These are phyloP conservation scores for Oenanthe javanica DNA, from an alignment of 140 eudicot genomes.

Conservation along the genomic window DNA sequence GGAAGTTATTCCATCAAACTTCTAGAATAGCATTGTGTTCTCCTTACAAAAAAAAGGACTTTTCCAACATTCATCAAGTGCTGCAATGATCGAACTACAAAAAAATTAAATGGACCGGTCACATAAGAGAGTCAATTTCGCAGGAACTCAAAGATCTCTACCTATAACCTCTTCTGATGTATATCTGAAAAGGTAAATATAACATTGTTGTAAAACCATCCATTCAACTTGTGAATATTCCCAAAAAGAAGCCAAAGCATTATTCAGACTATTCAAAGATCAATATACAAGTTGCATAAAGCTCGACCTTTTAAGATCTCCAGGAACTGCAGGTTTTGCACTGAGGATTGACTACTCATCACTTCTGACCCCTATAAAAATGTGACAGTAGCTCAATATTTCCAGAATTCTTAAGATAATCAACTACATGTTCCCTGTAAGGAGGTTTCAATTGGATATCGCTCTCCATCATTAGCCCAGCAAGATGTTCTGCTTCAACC, in stretches of 20 bases:
- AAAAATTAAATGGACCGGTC: background rate
- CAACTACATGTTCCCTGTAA: conserved; percentile 30
- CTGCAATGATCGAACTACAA: background rate
- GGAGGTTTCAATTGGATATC: conserved; percentile 35
- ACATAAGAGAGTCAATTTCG: background rate
- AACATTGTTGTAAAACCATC: background rate
- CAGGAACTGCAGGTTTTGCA: background rate
- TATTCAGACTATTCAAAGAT: background rate
- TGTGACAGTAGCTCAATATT: conserved; percentile 34
- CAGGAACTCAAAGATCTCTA: background rate
- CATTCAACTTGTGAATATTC: background rate
- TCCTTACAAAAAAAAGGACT: background rate
- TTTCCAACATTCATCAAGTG: background rate
- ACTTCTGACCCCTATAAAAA: conserved; percentile 15
- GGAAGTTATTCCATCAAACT: background rate
- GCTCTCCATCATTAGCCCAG: conserved; percentile 41
- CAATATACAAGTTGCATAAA: background rate
- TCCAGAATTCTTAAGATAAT: conserved; percentile 33
- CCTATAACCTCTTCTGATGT: background rate
- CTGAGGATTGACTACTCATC: conserved; percentile 9
- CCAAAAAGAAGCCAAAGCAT: background rate
- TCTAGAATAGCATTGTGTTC: background rate
- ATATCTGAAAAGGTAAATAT: background rate
- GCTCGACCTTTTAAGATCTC: background rate
- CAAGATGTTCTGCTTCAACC: conserved; percentile 65